Percentiles rank a stretch among this genome's conserved stretches.
These are phyloP conservation scores for Backusella psychrophila DNA, from an alignment of 192 early-diverging fungal genomes.

Conservation along the genomic window DNA sequence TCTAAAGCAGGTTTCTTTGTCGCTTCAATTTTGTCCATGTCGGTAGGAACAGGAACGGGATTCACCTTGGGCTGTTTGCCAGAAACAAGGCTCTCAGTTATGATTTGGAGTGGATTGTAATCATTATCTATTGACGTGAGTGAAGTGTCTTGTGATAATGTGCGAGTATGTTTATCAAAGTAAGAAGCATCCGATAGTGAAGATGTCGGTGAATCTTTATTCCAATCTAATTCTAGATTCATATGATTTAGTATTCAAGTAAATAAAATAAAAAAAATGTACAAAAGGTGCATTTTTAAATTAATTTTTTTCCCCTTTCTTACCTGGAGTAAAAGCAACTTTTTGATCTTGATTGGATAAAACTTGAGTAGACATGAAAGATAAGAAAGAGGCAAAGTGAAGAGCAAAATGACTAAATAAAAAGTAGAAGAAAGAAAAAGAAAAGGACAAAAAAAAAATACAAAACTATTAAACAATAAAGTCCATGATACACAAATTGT, in stretches of 20 bases:
- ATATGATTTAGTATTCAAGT: neutral
- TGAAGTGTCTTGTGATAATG: neutral
- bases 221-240: neutral
- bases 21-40: neutral
- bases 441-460: neutral
- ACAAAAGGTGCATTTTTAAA: neutral
- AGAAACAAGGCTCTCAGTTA: neutral
- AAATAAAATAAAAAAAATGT: no score
- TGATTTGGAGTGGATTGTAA: conserved; percentile 9
- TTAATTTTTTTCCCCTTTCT: neutral
- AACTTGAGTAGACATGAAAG: neutral
- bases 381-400: neutral
- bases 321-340: neutral
- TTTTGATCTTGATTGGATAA: neutral
- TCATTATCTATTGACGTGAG: neutral
- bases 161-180: neutral
- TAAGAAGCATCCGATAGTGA: neutral
- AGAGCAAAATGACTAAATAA: neutral
- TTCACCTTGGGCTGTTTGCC: neutral
- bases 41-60: neutral
- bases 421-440: neutral
- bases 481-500: neutral
- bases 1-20: neutral
- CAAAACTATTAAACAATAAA: neutral
- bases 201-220: conserved; percentile 1